Evolutionary conservation across 805 yeast species (phyloP), one percentile per base, ranked within the genome.

Genomic region (Candida dajiaensis): DNA sequence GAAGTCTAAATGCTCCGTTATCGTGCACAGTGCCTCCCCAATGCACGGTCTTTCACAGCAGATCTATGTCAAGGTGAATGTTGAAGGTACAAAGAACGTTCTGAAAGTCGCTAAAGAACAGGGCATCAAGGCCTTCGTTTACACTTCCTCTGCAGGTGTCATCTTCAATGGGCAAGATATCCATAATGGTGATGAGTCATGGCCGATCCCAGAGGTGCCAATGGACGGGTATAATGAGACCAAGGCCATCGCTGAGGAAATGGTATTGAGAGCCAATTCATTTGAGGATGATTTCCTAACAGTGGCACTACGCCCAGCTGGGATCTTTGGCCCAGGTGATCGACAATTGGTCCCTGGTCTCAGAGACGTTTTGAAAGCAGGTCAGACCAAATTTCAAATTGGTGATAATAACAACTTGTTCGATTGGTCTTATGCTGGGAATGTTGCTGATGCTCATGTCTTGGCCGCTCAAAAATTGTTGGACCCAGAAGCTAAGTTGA

Each of bases 301-400:
- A 0, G 85, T 87, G 33, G 94, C 97, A 2, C 67, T 94, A 42
- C 78, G 99, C 52, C 99, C 99, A 1, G 97, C 99, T 1, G 99
- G 99, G 36, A 89, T 94, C 41, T 94, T 94, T 70, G 99, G 99
- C 6, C 99, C 98, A 6, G 98, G 99, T 39, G 99, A 94, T 65
- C 80, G 99, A 50, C 99, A 94, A 65, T 70, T 94, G 59, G 94
- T 94, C 40, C 99, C 99, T 12, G 96, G 95, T 3, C 72, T 94
- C 49, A 80, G 96, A 61, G 76, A 76, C 15, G 96, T 88, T 39
- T 89, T 96, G 3, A 76, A 76, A 48, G 69, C 78, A 45, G 96
- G 96, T 9, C 97, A 92, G 65, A 84, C 94, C 20, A 85, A 85
- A 65, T 88, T 88, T 66, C 99, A 94, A 68, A 73, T 94, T 42